phyloP scores from a whole-genome alignment of 306 rosid genomes.

The Vachellia pachyceras region DNA sequence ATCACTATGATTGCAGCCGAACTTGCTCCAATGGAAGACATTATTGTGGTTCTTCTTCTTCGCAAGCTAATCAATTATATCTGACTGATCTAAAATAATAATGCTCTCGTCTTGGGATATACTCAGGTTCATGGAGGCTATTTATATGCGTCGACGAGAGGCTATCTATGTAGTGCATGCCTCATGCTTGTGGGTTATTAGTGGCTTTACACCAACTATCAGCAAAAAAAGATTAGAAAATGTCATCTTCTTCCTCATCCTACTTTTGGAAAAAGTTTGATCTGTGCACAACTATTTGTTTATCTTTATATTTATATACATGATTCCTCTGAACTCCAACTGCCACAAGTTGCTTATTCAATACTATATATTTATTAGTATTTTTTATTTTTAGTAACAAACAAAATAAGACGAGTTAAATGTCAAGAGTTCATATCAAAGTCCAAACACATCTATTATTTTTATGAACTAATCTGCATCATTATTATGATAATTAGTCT shows the following conservation, averaged over 20 bases:
- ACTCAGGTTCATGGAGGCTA: neutral
- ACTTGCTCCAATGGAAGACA: conserved; percentile 10
- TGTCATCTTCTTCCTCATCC: conserved; percentile 1
- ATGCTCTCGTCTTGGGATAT: neutral
- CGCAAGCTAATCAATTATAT: neutral
- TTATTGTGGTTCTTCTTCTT: neutral
- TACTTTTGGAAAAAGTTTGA: neutral
- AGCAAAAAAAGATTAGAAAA: neutral
- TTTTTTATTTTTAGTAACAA: neutral
- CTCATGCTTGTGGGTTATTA: neutral
- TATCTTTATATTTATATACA: neutral
- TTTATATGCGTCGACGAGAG: neutral
- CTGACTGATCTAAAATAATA: neutral
- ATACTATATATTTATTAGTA: neutral
- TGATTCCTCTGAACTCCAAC: neutral
- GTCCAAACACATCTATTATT: neutral
- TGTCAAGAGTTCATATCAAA: neutral
- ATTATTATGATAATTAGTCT: neutral
- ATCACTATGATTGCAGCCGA: neutral
- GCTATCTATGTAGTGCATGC: neutral
- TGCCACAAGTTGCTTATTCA: neutral
- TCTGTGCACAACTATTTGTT: neutral
- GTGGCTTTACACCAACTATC: neutral
- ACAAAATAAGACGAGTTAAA: neutral
- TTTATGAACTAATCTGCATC: no score